A percentile compares a stretch with the other conserved stretches of the same genome.
These are phyloP conservation scores for Barbarea vulgaris DNA, from an alignment of 345 rosid species.

Conservation along the genomic window DNA sequence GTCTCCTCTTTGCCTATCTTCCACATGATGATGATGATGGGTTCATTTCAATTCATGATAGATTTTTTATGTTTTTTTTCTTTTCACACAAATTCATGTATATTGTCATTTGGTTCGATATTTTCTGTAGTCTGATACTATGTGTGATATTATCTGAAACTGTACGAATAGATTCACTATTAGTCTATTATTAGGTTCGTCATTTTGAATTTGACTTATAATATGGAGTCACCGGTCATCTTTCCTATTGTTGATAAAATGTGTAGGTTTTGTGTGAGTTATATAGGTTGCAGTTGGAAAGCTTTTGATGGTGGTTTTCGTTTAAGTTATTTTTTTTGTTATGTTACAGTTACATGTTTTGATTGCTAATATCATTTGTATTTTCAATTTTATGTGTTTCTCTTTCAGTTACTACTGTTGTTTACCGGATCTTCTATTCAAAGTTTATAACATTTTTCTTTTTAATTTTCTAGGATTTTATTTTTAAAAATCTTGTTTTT, in stretches of 20 bases:
- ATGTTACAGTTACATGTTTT: too few relatives aligned
- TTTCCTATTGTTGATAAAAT: too few relatives aligned
- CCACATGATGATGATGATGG: constrained; percentile 52
- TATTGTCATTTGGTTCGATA: neutral
- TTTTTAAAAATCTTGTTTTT: too few relatives aligned
- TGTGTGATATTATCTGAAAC: neutral
- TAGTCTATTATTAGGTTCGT: neutral
- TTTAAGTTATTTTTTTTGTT: too few relatives aligned
- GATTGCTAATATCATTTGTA: too few relatives aligned
- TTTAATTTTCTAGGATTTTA: too few relatives aligned
- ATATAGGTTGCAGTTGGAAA: too few relatives aligned
- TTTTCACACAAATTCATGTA: neutral
- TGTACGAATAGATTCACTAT: neutral
- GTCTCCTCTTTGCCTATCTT: constrained; percentile 40
- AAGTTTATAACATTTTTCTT: too few relatives aligned
- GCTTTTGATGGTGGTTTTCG: too few relatives aligned
- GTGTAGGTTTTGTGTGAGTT: neutral
- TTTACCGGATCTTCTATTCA: too few relatives aligned
- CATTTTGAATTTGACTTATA: neutral
- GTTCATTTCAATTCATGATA: constrained; percentile 20
- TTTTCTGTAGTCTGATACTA: neutral
- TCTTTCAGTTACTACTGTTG: too few relatives aligned
- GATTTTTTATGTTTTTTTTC: neutral
- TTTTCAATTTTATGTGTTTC: too few relatives aligned
- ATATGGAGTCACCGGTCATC: neutral